Percentiles rank a stretch among this genome's conserved stretches.
Evolutionary conservation across 768 basidiomycete genomes (phyloP).

Genomic region (Suillus bovinus): DNA sequence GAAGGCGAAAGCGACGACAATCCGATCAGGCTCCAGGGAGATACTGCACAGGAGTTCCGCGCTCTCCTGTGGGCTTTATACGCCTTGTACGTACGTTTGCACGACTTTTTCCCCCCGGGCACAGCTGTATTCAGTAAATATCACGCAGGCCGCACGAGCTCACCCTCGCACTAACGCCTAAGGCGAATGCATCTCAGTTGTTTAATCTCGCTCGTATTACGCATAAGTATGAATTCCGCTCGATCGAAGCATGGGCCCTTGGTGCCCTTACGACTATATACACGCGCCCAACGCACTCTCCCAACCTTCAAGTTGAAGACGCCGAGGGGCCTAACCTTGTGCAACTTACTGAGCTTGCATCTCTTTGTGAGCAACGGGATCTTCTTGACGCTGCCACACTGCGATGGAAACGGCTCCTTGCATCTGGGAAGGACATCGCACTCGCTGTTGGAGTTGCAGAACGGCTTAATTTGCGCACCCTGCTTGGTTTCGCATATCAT

Average conservation of each 20-base stretch:
- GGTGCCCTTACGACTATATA: conserved; percentile 41
- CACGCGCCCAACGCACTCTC: conserved; percentile 28
- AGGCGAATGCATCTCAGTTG: conserved; percentile 45
- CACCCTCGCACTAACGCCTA: conserved; percentile 41
- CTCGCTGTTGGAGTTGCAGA: conserved; percentile 49
- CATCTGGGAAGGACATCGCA: conserved; percentile 44
- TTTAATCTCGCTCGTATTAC: conserved; percentile 50
- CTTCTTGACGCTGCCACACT: conserved; percentile 42
- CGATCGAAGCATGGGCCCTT: conserved; percentile 46
- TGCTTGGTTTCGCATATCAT: conserved; percentile 53
- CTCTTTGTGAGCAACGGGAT: conserved; percentile 47
- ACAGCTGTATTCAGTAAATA: conserved; percentile 7
- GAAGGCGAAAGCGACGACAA: conserved; percentile 53
- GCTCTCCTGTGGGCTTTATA: conserved; percentile 56
- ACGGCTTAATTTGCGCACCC: conserved; percentile 44
- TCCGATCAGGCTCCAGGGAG: conserved; percentile 48
- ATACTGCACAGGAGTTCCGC: conserved; percentile 50
- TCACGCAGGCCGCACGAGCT: conserved; percentile 45
- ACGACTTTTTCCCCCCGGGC: conserved; percentile 1
- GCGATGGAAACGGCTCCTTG: conserved; percentile 50
- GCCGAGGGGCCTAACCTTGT: conserved; percentile 40
- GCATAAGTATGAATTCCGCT: conserved; percentile 48
- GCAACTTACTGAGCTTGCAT: conserved; percentile 52
- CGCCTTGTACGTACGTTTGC: conserved; percentile 42
- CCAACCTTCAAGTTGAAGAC: conserved; percentile 25